phyloP scores from a whole-genome alignment of 306 rosid species.

The Fagus sylvatica region DNA sequence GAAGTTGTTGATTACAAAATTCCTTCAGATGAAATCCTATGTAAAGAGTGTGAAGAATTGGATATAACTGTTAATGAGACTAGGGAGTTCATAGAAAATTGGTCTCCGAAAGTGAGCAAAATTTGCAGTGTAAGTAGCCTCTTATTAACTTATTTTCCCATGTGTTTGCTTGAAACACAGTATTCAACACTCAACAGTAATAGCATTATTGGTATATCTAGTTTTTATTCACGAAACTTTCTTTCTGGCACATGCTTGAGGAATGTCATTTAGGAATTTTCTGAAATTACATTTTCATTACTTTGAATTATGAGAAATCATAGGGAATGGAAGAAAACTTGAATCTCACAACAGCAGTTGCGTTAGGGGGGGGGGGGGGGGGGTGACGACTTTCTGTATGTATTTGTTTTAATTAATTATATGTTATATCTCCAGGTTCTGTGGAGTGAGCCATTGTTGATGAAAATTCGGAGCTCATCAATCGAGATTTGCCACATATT shows the following conservation, averaged over 20 bases:
- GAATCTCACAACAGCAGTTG: neutral
- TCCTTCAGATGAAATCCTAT: constrained; percentile 48
- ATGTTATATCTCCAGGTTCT: constrained; percentile 59
- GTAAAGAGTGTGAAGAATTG: constrained; percentile 70
- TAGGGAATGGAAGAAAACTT: neutral
- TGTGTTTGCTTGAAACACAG: too few relatives aligned
- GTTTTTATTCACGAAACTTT: neutral
- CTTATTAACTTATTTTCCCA: neutral
- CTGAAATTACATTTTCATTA: too few relatives aligned
- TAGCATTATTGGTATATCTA: neutral
- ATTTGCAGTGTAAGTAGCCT: constrained; percentile 60
- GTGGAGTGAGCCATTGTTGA: constrained; percentile 60
- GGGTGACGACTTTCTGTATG: neutral
- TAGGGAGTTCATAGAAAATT: constrained; percentile 72
- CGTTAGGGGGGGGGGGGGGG: neutral
- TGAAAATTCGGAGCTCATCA: constrained; percentile 53
- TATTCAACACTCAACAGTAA: neutral
- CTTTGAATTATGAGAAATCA: neutral
- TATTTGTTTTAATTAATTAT: constrained; percentile 9
- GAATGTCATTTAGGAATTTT: neutral
- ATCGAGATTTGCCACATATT: constrained; percentile 54
- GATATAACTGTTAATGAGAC: constrained; percentile 67
- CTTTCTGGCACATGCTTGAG: neutral
- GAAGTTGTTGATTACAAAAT: constrained; percentile 57
- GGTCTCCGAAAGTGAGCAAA: constrained; percentile 78